These are phyloP conservation scores for Xylariaceae sp. DNA, from an alignment of 2,329 filamentous ascomycete genomes.

Conservation along the genomic window DNA sequence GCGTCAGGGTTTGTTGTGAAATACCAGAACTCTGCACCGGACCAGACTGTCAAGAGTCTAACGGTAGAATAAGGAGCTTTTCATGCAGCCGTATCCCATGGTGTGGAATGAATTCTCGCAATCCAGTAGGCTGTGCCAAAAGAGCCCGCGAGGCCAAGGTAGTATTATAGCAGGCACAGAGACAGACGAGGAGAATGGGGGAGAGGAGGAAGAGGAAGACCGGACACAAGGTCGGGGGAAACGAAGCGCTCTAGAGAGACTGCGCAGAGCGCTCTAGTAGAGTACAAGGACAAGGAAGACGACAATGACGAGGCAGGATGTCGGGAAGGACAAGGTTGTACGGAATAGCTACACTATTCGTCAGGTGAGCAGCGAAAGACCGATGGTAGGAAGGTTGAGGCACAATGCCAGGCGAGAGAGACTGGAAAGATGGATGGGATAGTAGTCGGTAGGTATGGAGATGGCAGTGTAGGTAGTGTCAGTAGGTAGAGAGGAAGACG, in stretches of 20 bases:
- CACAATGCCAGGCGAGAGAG: conserved; percentile 17
- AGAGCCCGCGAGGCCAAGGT: conserved; percentile 5
- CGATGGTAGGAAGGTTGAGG: conserved; percentile 25
- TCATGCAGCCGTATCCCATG: conserved; percentile 32
- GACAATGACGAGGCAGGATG: conserved; percentile 12
- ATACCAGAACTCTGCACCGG: conserved; percentile 30
- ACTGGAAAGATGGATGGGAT: conserved; percentile 15
- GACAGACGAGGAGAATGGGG: conserved; percentile 5
- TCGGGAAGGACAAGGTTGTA: conserved; percentile 28
- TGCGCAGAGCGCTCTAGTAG: neutral
- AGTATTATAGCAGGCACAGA: neutral
- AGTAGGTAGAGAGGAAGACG: conserved; percentile 13
- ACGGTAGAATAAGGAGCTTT: conserved; percentile 30
- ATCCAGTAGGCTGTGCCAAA: conserved; percentile 8
- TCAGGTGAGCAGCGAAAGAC: conserved; percentile 29
- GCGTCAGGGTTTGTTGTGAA: conserved; percentile 17
- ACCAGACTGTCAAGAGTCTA: conserved; percentile 32
- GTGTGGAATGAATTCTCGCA: conserved; percentile 18
- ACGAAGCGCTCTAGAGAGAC: neutral
- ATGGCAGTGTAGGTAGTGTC: neutral
- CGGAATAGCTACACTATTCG: conserved; percentile 22
- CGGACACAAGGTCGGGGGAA: neutral
- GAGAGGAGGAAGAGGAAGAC: neutral
- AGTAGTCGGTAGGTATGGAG: conserved; percentile 8
- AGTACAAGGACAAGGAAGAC: conserved; percentile 9